Percentiles rank a stretch among this genome's conserved stretches.
These are phyloP conservation scores for Zymoseptoria brevis DNA, from an alignment of 2,329 filamentous ascomycete genomes.

Conservation along the genomic window DNA sequence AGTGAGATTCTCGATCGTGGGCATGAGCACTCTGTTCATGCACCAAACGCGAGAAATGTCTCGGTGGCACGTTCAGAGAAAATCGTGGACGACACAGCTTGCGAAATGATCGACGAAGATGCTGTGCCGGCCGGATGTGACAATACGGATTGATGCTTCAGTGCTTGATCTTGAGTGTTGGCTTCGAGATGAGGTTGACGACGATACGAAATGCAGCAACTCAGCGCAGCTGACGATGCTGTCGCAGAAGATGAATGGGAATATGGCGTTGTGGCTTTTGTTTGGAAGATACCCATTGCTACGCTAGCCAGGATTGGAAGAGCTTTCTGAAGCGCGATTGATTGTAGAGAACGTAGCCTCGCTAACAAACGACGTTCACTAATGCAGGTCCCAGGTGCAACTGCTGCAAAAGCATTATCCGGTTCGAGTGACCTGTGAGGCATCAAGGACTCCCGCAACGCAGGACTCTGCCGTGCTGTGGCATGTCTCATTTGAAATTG, in stretches of 20 bases:
- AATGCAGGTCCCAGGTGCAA: neutral
- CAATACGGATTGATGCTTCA: neutral
- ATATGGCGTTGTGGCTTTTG: neutral
- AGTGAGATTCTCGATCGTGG: neutral
- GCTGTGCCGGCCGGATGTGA: neutral
- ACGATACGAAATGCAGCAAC: neutral
- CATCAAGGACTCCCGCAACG: too few relatives aligned
- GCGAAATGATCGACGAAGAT: neutral
- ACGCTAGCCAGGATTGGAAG: neutral
- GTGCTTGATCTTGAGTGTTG: neutral
- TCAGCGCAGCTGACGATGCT: neutral
- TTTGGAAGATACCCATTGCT: neutral
- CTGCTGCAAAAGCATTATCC: too few relatives aligned
- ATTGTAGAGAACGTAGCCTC: neutral
- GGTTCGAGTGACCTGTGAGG: too few relatives aligned
- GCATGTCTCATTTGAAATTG: too few relatives aligned
- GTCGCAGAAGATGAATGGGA: neutral
- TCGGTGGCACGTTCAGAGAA: neutral
- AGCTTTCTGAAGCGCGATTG: neutral
- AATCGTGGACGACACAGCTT: neutral
- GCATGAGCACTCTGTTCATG: neutral
- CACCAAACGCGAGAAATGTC: neutral
- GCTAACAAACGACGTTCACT: neutral
- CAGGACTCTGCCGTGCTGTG: too few relatives aligned
- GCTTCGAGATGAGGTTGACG: neutral